Evolutionary conservation across 176 grass and related monocot genomes (phyloP).

Genomic region (Pharus latifolius): DNA sequence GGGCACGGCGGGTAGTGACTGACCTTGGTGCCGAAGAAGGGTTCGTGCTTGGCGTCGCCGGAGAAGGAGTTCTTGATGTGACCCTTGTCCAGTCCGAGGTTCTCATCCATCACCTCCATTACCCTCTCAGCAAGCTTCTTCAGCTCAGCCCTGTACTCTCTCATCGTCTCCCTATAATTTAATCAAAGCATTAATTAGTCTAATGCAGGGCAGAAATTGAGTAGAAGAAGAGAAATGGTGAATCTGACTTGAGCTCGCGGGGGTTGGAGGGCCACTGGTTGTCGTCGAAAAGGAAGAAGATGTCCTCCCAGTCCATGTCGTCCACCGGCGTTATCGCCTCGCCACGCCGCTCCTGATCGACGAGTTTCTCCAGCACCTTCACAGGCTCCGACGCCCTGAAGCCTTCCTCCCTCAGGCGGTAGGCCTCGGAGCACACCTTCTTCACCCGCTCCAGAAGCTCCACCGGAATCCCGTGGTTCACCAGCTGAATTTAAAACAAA

Average conservation of each 20-base stretch:
- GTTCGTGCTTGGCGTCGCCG: not conserved
- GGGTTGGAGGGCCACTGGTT: conserved; percentile 41
- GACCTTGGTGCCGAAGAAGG: conserved; percentile 62
- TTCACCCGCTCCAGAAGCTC: conserved; percentile 46
- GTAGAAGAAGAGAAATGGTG: too few species aligned
- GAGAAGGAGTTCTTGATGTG: conserved; percentile 36
- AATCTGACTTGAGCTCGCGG: conserved; percentile 34
- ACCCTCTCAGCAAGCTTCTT: conserved; percentile 22
- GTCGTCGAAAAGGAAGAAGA: conserved; percentile 43
- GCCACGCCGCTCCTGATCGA: conserved; percentile 3
- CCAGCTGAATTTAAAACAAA: not conserved
- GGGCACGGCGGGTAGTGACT: conserved; percentile 78
- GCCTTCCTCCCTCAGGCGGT: conserved; percentile 32
- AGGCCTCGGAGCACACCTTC: conserved; percentile 40
- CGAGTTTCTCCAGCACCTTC: conserved; percentile 1
- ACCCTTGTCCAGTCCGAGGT: conserved; percentile 32
- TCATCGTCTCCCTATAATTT: conserved; percentile 70
- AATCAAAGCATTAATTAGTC: too few species aligned
- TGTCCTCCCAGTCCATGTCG: conserved; percentile 59
- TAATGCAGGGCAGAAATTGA: too few species aligned
- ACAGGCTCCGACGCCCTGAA: conserved; percentile 32
- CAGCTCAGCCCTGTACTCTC: conserved; percentile 44
- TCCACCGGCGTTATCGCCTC: conserved; percentile 22
- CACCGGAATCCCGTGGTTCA: conserved; percentile 42
- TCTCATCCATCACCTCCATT: conserved; percentile 55